Conservation (phyloP, 2,329 filamentous ascomycete species). For the Nectriaceae sp. region DNA sequence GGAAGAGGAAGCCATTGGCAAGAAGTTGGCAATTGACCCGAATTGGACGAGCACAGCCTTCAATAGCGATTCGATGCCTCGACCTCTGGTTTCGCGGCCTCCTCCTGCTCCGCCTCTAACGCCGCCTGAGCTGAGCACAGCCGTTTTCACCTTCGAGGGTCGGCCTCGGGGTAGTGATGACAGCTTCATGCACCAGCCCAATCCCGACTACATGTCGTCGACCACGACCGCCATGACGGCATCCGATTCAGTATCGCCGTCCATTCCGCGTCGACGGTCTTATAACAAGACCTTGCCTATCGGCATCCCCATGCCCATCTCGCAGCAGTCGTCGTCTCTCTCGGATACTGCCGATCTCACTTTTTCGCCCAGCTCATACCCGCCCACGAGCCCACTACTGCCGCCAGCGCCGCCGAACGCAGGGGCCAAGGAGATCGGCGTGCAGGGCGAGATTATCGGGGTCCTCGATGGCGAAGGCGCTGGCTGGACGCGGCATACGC, state of each 20-base stretch:
- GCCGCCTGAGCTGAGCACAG: slow-evolving; percentile 46
- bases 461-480: slow-evolving; percentile 49
- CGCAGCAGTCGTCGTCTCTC: slow-evolving; percentile 16
- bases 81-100: slow-evolving; percentile 38
- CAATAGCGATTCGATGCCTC: slow-evolving; percentile 28
- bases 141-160: slow-evolving; percentile 46
- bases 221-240: slow-evolving; percentile 27
- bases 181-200: slow-evolving; percentile 49
- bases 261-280: slow-evolving; percentile 42
- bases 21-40: slow-evolving; percentile 27
- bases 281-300: slow-evolving; percentile 45
- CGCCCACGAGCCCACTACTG: slow-evolving; percentile 48
- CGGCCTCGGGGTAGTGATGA: slow-evolving; percentile 31
- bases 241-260: slow-evolving; percentile 30
- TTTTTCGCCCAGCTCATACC: slow-evolving; percentile 52
- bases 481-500: slow-evolving; percentile 59
- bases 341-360: slow-evolving; percentile 30
- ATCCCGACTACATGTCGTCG: slow-evolving; percentile 50
- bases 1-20: slow-evolving; percentile 12
- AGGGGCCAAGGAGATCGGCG: slow-evolving; percentile 38
- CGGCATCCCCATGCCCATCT: slow-evolving; percentile 30
- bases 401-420: slow-evolving; percentile 47
- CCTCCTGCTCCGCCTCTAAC: slow-evolving; percentile 52
- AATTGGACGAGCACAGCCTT: slow-evolving; percentile 24
- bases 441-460: slow-evolving; percentile 54